Evolutionary conservation across 305 asterid species (phyloP), one percentile per base, ranked within the genome.

Genomic region (Solanum aculeatissimum): DNA sequence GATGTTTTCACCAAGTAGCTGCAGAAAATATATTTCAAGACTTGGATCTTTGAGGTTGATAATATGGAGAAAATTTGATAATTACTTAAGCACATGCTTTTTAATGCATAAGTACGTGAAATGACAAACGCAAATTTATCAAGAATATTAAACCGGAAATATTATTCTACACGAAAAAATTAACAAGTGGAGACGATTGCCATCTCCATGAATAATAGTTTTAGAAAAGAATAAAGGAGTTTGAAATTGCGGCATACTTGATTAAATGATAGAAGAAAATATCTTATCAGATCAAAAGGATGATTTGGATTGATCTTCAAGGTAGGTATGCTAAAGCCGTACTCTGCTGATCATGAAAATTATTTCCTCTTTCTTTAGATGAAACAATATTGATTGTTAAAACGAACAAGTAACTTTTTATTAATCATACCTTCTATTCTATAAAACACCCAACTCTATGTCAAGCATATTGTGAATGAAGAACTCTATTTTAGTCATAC

Each of bases 1-100:
- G 71, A 88, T 85, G 84, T 88, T 79, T 89, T 95, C 99, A 85
- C 90, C 79, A 87, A 88, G 85, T 88, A 92, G 94, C 99, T 97
- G 98, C 95, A 92, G 83, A 85, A 87, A 90, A 90, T 78, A 85
- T 66, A 86, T 45, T 81, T 84, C 70, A 89, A 89, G 87, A 88
- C 16, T 80, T 49, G 86, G 55, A 89, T 87, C 86, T 85, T 78
- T 85, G 25, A 69, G 38, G 80, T 68, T 49, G 66, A 71, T 83
- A 32, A 66, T 49, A 70, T 49, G 47, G 35, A 49, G 16, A 54
- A 65, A 25, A 16, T 16, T 49, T 27, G 47, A 77, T 51, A 53
- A 53, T 29, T 53, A 53, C 82, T 51, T 10, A 1, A 51, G 82
- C 19, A 53, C 82, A 18, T 53, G 65, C 63, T 78, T 70, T 51